Percentiles rank a stretch among this genome's conserved stretches.
Conservation (phyloP, 352 stramenopile genomes). For the Phytopythium oedochilum region DNA sequence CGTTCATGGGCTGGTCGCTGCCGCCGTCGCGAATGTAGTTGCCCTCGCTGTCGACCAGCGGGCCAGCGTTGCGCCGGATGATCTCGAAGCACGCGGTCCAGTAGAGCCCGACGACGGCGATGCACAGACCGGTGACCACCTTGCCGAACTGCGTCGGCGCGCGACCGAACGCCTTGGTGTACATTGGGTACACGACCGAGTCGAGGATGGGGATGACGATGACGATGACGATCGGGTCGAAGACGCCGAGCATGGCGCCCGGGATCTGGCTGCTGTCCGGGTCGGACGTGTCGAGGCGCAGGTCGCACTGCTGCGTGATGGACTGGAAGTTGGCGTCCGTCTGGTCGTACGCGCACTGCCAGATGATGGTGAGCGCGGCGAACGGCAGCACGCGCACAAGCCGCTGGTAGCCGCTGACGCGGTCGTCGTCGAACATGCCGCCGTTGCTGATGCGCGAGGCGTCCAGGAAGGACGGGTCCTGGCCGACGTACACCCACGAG, state of each 20-base stretch:
- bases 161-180: conserved; percentile 23
- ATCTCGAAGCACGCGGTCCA: conserved; percentile 46
- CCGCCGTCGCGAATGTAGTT: conserved; percentile 33
- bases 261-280: conserved; percentile 42
- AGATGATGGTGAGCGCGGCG: conserved; percentile 59
- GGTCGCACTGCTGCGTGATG: conserved; percentile 64
- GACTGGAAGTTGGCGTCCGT: conserved; percentile 67
- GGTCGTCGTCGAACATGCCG: conserved; percentile 30
- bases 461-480: conserved; percentile 48
- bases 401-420: conserved; percentile 49
- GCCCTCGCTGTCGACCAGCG: conserved; percentile 23
- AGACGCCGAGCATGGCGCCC: conserved; percentile 44
- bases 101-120: conserved; percentile 29
- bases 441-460: conserved; percentile 33
- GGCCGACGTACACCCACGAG: conserved; percentile 38
- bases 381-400: conserved; percentile 52
- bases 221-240: conserved; percentile 40
- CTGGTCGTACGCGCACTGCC: conserved; percentile 61
- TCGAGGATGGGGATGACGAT: conserved; percentile 36
- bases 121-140: conserved; percentile 13
- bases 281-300: conserved; percentile 35
- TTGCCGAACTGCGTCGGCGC: conserved; percentile 32
- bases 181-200: conserved; percentile 29
- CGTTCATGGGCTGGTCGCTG: conserved; percentile 46
- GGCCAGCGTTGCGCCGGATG: conserved; percentile 42